Evolutionary conservation across 164 flowering plant species (phyloP), one percentile per base, ranked within the genome.

Genomic region (Vitis rupestris): DNA sequence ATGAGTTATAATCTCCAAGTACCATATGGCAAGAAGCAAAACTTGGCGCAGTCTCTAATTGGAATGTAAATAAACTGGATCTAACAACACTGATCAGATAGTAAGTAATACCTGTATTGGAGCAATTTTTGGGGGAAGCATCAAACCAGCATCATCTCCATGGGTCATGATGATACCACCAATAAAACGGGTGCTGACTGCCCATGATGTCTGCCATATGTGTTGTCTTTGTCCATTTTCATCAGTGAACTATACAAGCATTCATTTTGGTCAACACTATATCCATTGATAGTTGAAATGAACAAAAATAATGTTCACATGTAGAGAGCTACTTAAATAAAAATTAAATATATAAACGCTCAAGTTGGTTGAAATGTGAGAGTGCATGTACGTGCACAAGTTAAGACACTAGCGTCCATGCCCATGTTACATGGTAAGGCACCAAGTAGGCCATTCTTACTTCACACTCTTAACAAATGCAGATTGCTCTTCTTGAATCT

Each of bases 191-290:
- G 98, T 93, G 74, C 98, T 93, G 65, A 95, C 68, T 19, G 99
- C 98, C 99, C 98, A 95, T 75, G 99, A 95, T 48, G 99, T 93
- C 82, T 93, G 99, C 99, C 98, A 95, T 50, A 95, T 92, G 83
- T 86, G 88, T 65, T 91, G 91, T 81, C 96, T 86, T 82, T 85
- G 86, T 60, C 96, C 97, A 78, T 78, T 90, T 79, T 92, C 97
- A 84, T 92, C 97, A 49, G 85, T 83, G 79, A 88, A 92, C 99
- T 92, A 88, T 66, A 72, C 19, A 67, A 47, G 30, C 27, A 75
- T 27, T 70, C 23, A 65, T 52, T 53, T 27, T 52, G 27, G 37
- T 16, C 31, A 30, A 17, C 30, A 55, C 8, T 10, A 31, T 19
- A 10, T 47, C 13, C 5, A 12, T n/a, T 48, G 11, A 48, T 17